Evolutionary conservation across 2,329 filamentous ascomycete species (phyloP), one percentile per base, ranked within the genome.

Genomic region (Acrodontium crateriforme): DNA sequence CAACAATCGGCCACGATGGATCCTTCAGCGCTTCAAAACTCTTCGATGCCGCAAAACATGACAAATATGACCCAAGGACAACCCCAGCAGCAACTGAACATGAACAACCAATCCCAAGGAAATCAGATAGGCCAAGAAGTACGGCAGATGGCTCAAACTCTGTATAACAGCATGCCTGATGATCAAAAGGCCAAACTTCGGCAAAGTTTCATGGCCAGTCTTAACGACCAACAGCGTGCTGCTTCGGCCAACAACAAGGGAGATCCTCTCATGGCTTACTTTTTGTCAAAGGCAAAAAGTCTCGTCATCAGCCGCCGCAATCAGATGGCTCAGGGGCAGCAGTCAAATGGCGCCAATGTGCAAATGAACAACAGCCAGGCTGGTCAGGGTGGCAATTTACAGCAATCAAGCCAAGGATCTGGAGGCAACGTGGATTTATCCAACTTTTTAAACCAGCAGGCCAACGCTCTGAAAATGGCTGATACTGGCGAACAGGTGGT

Each of bases 401-500:
- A 52, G 16, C 55, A 57, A 27, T 50, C 54, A 35, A 49, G 54
- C 18, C 59, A 60, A 32, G 27, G 37, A 13, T 37, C 31, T 12
- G 44, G 37, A 21, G 29, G 31, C 7, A 37, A 29, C 18, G 41
- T 63, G 29, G 58, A 64, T 37, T 60, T 73, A 37, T 64, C 67
- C 30, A 65, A 69, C 23, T 62, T 74, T 20, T 59, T 70, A 31
- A 66, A 64, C 16, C 70, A 74, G 40, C 71, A 75, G 49, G 65
- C 64, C 21, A 70, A 71, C 37, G 70, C 68, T n/a, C 50, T 73
- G 38, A 67, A 69, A 28, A 64, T 65, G 10, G 67, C 71, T 41
- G 67, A 74, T 47, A 65, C 65, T 26, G 71, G 71, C 6, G 67
- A 72, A 36, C 55, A 67, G 22, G 71, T 74, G n/a, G 71, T 76